Base-by-base conservation (phyloP, 169 alveolate genomes). In the Eimeria falciformis region DNA sequence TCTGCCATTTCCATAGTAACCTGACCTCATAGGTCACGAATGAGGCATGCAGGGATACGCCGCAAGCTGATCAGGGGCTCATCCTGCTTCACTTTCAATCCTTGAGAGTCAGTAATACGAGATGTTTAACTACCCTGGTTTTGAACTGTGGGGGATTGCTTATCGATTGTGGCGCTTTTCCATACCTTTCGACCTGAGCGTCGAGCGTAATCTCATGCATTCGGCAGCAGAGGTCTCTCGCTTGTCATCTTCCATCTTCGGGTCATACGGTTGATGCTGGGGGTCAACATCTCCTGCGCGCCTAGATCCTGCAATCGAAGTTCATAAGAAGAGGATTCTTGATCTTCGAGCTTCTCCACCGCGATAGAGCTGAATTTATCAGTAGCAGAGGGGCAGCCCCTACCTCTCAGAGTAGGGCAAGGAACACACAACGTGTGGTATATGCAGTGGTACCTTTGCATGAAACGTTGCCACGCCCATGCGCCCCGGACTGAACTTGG, bases 141-240 rank as follows among this genome's bases (percentile, higher is more conserved):
- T 33, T 33, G 40, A 53, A 18, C 62, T 17, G 0, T 40, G 62
- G 3, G 27, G 2, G 65, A 23, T n/a, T n/a, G 7, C 43, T 29
- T 73, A n/a, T 27, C 9, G 23, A 73, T 6, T 73, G 6, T 73
- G n/a, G 53, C 9, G n/a, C 18, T 21, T 25, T 3, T 1, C 55
- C 87, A 45, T 37, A 78, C 87, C 87, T 58, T 78, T 78, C 17
- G 87, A 23, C 27, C 87, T 66, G 17, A 78, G 3, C 2, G 71
- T 46, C 87, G 50, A 25, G 37, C 87, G 87, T 50, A 78, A 45
- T 46, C 87, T 25, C 50, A 68, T 12, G 71, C 69, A 78, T 5
- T 78, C 87, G 17, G 69, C 69, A 9, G 29, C 40, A 62, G 65
- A 17, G 23, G 45, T n/a, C 6, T 73, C 84, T 33, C 0, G 17